A percentile compares a stretch with the other conserved stretches of the same genome.
Evolutionary conservation across 1,139 yeast species (phyloP).

Genomic region (Taphrina communis): DNA sequence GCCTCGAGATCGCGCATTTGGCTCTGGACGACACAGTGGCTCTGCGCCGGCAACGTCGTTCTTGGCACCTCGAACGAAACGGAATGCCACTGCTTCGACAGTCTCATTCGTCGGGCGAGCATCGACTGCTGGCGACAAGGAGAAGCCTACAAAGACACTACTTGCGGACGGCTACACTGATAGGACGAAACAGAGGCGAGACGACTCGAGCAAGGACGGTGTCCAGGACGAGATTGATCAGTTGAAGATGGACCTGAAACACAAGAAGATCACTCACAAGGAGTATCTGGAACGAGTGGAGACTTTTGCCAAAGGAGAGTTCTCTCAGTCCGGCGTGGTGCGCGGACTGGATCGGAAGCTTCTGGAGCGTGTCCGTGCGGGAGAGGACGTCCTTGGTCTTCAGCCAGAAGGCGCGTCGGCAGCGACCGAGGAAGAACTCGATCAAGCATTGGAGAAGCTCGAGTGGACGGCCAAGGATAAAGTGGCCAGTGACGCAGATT

Average conservation of each 20-base stretch:
- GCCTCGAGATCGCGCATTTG: conserved; percentile 19
- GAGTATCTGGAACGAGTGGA: conserved; percentile 38
- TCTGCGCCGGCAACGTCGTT: background rate
- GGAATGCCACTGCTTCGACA: background rate
- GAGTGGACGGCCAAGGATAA: conserved; percentile 4
- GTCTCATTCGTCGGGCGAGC: background rate
- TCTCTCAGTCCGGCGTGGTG: conserved; percentile 36
- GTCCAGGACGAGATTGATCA: conserved; percentile 5
- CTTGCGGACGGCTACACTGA: conserved; percentile 27
- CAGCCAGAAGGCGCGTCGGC: background rate
- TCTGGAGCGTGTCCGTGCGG: conserved; percentile 37
- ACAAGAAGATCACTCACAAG: conserved; percentile 35
- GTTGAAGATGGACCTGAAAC: conserved; percentile 22
- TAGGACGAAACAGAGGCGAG: conserved; percentile 9
- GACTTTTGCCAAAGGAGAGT: conserved; percentile 34
- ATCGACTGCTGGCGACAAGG: background rate
- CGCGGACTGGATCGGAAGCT: conserved; percentile 42
- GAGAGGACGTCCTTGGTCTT: conserved; percentile 35
- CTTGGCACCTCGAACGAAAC: conserved; percentile 5
- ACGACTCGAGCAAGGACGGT: conserved; percentile 7
- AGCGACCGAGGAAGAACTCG: conserved; percentile 31
- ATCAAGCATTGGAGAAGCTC: conserved; percentile 16
- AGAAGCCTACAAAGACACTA: conserved; percentile 6
- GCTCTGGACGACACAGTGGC: background rate
- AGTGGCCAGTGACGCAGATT: background rate